These are phyloP conservation scores for Dipodascopsis uninucleata DNA, from an alignment of 805 yeast species.

Conservation along the genomic window DNA sequence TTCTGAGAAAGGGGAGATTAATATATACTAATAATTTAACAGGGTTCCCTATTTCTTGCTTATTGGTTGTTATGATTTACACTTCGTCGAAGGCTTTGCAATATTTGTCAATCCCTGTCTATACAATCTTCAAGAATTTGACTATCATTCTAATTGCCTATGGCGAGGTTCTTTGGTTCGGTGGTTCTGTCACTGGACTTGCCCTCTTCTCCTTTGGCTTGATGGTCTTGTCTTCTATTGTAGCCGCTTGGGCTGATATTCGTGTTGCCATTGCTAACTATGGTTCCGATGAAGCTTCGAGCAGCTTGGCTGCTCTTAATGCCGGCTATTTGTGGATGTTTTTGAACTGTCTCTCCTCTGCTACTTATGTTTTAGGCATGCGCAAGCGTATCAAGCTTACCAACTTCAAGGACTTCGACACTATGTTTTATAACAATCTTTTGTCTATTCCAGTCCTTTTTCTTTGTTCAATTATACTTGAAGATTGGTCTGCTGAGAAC, in stretches of 20 bases:
- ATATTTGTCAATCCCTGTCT: constrained; percentile 87
- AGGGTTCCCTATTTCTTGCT: constrained; percentile 77
- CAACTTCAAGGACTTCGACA: constrained; percentile 61
- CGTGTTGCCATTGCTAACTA: constrained; percentile 41
- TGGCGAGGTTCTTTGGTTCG: constrained; percentile 97
- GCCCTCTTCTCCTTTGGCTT: constrained; percentile 81
- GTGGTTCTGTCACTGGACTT: constrained; percentile 86
- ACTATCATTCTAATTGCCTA: constrained; percentile 95
- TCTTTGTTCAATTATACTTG: constrained; percentile 68
- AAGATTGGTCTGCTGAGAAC: constrained; percentile 90
- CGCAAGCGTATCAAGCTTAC: constrained; percentile 97
- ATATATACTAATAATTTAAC: background rate
- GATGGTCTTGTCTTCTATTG: constrained; percentile 93
- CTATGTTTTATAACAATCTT: constrained; percentile 97
- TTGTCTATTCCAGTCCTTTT: constrained; percentile 87
- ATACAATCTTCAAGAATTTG: constrained; percentile 95
- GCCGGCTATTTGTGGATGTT: constrained; percentile 97
- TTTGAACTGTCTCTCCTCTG: constrained; percentile 88
- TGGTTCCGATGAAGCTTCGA: constrained; percentile 36
- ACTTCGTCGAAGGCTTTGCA: constrained; percentile 94
- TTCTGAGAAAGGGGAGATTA: background rate
- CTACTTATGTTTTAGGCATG: constrained; percentile 89
- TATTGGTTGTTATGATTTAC: constrained; percentile 90
- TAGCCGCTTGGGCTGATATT: constrained; percentile 88
- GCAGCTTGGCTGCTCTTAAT: constrained; percentile 40